Conservation (phyloP, 148 eudicot genomes). For the Simmondsia chinensis region DNA sequence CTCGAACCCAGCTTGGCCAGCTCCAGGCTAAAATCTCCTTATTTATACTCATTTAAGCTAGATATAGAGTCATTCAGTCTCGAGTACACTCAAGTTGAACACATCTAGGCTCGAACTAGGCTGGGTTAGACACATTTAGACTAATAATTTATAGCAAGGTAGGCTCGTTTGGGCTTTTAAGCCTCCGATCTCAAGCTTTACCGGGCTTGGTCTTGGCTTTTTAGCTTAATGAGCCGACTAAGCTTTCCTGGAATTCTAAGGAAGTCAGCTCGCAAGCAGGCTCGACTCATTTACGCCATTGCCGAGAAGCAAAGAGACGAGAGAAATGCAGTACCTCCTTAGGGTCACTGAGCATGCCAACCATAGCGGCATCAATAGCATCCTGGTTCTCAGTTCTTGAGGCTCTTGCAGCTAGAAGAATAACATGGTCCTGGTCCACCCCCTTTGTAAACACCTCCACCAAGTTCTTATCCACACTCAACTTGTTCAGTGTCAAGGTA, state of each 20-base stretch:
- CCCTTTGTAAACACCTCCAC: slow-evolving; percentile 83
- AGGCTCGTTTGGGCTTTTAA: no score
- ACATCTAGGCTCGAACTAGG: no score
- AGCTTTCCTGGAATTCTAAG: background rate
- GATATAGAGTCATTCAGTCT: no score
- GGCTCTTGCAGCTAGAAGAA: slow-evolving; percentile 87
- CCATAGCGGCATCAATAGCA: slow-evolving; percentile 92
- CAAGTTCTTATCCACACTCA: slow-evolving; percentile 81
- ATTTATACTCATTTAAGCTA: no score
- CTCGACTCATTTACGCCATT: background rate
- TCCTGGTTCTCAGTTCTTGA: slow-evolving; percentile 92
- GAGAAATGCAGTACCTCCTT: slow-evolving; percentile 56
- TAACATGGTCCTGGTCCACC: slow-evolving; percentile 69
- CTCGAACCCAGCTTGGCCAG: no score
- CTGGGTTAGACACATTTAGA: no score
- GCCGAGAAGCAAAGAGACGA: background rate
- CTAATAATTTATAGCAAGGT: no score
- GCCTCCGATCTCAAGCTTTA: no score
- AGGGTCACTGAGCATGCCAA: slow-evolving; percentile 94
- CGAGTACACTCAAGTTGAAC: no score
- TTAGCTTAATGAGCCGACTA: no score
- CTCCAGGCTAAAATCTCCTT: no score
- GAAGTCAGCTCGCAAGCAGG: slow-evolving; percentile 3
- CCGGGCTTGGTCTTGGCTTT: no score
- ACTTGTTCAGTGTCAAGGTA: slow-evolving; percentile 85